phyloP scores from a whole-genome alignment of 352 stramenopile species.

The Globisporangium irregulare region DNA sequence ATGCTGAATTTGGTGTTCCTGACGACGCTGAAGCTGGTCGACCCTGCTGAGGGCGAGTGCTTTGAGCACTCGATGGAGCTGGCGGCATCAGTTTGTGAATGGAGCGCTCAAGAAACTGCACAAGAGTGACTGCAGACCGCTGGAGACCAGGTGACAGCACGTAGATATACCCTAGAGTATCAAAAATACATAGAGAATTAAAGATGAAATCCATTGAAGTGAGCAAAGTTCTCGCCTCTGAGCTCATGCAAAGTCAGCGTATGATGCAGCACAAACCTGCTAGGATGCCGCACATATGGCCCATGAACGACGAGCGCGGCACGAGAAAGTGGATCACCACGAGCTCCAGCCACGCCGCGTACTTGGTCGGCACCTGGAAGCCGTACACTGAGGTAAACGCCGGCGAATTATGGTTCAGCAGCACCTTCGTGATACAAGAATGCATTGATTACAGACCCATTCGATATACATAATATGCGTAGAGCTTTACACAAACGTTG shows the following conservation, averaged over 20 bases:
- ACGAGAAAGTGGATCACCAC: slow-evolving; percentile 81
- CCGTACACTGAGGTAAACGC: slow-evolving; percentile 58
- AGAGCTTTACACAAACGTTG: neutral
- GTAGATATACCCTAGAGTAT: slow-evolving; percentile 19
- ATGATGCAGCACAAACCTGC: slow-evolving; percentile 39
- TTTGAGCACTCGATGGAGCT: neutral
- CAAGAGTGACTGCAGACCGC: neutral
- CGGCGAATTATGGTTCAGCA: slow-evolving; percentile 78
- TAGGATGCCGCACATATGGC: slow-evolving; percentile 84
- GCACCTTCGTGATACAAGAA: slow-evolving; percentile 36
- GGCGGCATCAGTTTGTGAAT: neutral
- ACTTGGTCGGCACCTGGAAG: slow-evolving; percentile 82
- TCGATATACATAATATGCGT: too few species aligned
- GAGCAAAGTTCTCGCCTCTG: too few species aligned
- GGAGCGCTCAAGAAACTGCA: neutral
- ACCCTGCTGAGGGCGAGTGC: neutral
- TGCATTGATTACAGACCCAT: too few species aligned
- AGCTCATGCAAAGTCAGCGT: neutral
- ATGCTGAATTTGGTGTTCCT: neutral
- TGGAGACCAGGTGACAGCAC: slow-evolving; percentile 12
- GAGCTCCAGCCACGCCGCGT: slow-evolving; percentile 87
- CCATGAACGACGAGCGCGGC: slow-evolving; percentile 78
- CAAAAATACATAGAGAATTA: neutral
- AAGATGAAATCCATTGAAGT: too few species aligned
- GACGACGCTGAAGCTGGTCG: neutral